Percentiles rank a stretch among this genome's conserved stretches.
These are phyloP conservation scores for Colletotrichum sp. DNA, from an alignment of 2,329 filamentous ascomycete genomes.

Conservation along the genomic window DNA sequence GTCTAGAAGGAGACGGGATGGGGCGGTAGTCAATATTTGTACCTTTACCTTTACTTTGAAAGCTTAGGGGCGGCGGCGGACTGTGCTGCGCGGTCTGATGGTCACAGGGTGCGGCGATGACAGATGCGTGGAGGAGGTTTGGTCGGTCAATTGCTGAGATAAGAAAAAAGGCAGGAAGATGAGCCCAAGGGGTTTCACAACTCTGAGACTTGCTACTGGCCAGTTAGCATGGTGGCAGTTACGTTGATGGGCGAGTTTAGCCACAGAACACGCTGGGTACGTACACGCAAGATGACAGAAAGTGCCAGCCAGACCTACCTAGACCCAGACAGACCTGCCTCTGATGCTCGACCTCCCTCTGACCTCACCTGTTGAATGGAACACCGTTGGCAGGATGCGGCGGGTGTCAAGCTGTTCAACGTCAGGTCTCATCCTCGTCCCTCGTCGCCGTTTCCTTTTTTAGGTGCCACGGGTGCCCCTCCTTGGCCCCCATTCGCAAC, in stretches of 20 bases:
- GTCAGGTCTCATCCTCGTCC: neutral
- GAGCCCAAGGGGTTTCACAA: conserved; percentile 10
- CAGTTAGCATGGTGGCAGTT: neutral
- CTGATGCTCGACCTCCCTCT: neutral
- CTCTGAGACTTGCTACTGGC: conserved; percentile 10
- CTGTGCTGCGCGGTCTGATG: conserved; percentile 16
- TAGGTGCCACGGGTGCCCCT: conserved; percentile 16
- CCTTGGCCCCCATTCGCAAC: conserved; percentile 7
- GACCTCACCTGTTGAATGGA: neutral
- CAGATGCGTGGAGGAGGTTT: conserved; percentile 12
- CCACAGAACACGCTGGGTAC: neutral
- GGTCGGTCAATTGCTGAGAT: conserved; percentile 14
- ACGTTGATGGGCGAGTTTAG: neutral
- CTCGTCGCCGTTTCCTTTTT: conserved; percentile 4
- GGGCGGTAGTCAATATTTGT: conserved; percentile 14
- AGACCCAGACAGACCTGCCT: neutral
- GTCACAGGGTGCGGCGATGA: conserved; percentile 21
- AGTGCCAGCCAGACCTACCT: neutral
- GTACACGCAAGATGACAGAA: neutral
- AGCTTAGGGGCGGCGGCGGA: neutral
- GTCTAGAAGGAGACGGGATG: conserved; percentile 15
- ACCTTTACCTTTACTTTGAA: neutral
- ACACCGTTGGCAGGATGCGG: neutral
- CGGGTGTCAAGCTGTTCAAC: neutral
- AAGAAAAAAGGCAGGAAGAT: conserved; percentile 11